Evolutionary conservation across 176 grass and related monocot species (phyloP).

Genomic region (Saccharum spontaneum): DNA sequence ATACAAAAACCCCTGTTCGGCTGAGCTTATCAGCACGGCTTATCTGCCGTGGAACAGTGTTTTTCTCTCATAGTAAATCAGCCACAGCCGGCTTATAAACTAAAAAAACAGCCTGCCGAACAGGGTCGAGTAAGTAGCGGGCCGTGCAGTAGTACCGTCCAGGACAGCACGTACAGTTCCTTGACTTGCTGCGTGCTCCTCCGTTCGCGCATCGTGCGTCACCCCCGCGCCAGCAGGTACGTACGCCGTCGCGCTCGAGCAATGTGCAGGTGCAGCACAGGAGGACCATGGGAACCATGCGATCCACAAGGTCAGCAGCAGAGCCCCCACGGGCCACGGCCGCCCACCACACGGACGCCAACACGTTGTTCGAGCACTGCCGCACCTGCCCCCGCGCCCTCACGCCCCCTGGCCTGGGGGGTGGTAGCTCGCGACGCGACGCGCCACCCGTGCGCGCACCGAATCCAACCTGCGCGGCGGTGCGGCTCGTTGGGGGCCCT

Average conservation of each 20-base stretch:
- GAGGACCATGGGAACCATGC: background rate
- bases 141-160: background rate
- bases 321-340: too few species aligned
- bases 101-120: too few species aligned
- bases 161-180: background rate
- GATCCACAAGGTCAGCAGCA: background rate
- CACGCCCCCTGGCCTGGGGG: background rate
- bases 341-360: background rate
- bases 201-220: background rate
- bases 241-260: background rate
- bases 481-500: background rate
- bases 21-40: too few species aligned
- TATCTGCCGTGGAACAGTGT: too few species aligned
- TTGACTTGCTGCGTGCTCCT: background rate
- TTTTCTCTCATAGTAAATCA: too few species aligned
- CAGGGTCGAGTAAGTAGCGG: background rate
- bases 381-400: background rate
- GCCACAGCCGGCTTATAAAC: too few species aligned
- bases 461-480: slow-evolving; percentile 11
- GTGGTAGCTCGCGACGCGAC: background rate
- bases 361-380: too few species aligned
- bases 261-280: background rate
- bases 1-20: too few species aligned
- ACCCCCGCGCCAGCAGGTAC: background rate
- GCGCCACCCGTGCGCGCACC: slow-evolving; percentile 10